Evolutionary conservation across 1,284 basidiomycete genomes (phyloP).

Genomic region (Cutaneotrichosporon sp.): DNA sequence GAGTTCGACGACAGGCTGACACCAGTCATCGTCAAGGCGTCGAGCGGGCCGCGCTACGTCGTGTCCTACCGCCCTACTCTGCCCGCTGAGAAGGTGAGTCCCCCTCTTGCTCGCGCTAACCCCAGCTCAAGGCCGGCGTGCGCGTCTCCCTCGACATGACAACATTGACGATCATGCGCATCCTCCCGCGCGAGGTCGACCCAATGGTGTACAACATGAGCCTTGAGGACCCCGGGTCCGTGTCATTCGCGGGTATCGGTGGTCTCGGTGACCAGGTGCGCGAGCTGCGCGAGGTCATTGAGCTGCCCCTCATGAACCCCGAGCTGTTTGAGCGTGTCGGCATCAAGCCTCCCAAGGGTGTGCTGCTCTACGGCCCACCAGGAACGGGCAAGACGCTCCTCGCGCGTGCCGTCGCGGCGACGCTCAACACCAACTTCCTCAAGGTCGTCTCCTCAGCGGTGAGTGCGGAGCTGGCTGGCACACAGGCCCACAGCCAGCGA

Average conservation of each 20-base stretch:
- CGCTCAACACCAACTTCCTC: slow-evolving; percentile 93
- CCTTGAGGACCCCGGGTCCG: slow-evolving; percentile 93
- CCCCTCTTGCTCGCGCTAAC: background rate
- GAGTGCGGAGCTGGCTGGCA: slow-evolving; percentile 21
- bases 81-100: slow-evolving; percentile 71
- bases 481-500: background rate
- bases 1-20: background rate
- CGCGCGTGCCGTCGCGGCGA: slow-evolving; percentile 93
- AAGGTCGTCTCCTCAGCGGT: slow-evolving; percentile 96
- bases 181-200: slow-evolving; percentile 95
- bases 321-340: slow-evolving; percentile 93
- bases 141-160: slow-evolving; percentile 99
- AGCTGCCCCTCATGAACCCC: slow-evolving; percentile 91
- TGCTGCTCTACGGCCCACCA: slow-evolving; percentile 95
- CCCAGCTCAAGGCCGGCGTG: slow-evolving; percentile 82
- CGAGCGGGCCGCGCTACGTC: slow-evolving; percentile 96
- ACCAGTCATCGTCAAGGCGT: slow-evolving; percentile 97
- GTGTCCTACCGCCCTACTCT: slow-evolving; percentile 96
- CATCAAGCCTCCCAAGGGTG: slow-evolving; percentile 95
- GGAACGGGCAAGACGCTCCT: slow-evolving; percentile 95
- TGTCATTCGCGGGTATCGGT: slow-evolving; percentile 95
- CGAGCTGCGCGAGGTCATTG: slow-evolving; percentile 95
- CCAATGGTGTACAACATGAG: slow-evolving; percentile 99
- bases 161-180: slow-evolving; percentile 97
- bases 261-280: slow-evolving; percentile 95